Percentiles rank a stretch among this genome's conserved stretches.
These are phyloP conservation scores for Gynostemma pentaphyllum DNA, from an alignment of 306 rosid species.

Conservation along the genomic window DNA sequence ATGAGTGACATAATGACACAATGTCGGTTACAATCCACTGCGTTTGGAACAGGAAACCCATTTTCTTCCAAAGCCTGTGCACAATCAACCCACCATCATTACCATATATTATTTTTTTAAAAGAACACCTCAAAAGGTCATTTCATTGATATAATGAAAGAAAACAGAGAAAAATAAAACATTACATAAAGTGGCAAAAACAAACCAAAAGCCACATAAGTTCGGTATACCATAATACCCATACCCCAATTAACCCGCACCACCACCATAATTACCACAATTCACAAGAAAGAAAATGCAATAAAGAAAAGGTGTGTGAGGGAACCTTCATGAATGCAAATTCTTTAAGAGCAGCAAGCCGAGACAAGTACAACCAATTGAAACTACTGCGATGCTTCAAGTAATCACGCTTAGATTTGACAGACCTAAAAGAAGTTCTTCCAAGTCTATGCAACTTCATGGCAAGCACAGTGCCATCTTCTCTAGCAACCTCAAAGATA, in stretches of 20 bases:
- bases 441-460: conserved; percentile 92
- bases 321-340: conserved; percentile 90
- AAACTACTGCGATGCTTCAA: conserved; percentile 74
- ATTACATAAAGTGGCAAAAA: too few species aligned
- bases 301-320: background rate
- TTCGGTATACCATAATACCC: too few species aligned
- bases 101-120: too few species aligned
- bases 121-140: too few species aligned
- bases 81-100: conserved; percentile 5
- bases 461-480: conserved; percentile 77
- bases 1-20: conserved; percentile 87
- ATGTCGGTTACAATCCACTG: conserved; percentile 74
- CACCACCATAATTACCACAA: too few species aligned
- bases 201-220: too few species aligned
- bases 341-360: conserved; percentile 90
- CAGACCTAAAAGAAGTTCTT: conserved; percentile 84
- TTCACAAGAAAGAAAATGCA: too few species aligned
- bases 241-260: too few species aligned
- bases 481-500: conserved; percentile 84
- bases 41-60: conserved; percentile 75
- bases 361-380: conserved; percentile 86
- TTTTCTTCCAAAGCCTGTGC: conserved; percentile 77
- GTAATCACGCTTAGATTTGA: conserved; percentile 92
- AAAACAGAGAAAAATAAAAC: too few species aligned
- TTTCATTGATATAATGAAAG: too few species aligned